phyloP scores from a whole-genome alignment of 2,329 filamentous ascomycete genomes.

The Curvularia sp. region DNA sequence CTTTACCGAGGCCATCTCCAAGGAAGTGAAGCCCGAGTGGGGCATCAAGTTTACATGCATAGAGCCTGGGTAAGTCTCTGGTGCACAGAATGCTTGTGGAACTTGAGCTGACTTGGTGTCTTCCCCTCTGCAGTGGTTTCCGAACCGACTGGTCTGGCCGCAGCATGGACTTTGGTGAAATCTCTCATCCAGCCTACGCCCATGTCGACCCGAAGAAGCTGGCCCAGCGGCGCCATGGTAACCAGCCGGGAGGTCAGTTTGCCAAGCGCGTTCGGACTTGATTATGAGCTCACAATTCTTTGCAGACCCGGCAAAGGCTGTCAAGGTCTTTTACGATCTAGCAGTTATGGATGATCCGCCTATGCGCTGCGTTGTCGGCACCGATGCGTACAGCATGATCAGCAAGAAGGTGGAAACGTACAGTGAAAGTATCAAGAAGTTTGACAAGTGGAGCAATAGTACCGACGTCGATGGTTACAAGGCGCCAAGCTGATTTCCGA shows the following conservation, averaged over 20 bases:
- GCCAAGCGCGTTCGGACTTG: no score
- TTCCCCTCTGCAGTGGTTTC: conserved; percentile 47
- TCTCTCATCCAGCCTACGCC: conserved; percentile 56
- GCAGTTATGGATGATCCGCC: conserved; percentile 61
- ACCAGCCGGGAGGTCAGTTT: conserved; percentile 51
- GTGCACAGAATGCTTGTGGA: background rate
- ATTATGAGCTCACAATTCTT: background rate
- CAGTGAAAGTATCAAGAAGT: conserved; percentile 57
- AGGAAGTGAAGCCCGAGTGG: conserved; percentile 57
- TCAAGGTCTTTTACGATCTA: conserved; percentile 61
- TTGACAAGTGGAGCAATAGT: conserved; percentile 59
- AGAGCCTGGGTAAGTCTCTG: conserved; percentile 43
- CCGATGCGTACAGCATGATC: conserved; percentile 59
- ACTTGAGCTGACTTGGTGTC: background rate
- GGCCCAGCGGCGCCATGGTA: conserved; percentile 53
- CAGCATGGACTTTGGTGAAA: conserved; percentile 56
- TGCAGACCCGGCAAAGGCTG: conserved; percentile 58
- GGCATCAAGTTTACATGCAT: conserved; percentile 56
- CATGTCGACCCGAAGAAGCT: conserved; percentile 55
- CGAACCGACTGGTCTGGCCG: conserved; percentile 57
- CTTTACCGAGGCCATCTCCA: conserved; percentile 54
- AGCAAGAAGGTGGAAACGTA: conserved; percentile 60
- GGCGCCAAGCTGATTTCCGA: conserved; percentile 24
- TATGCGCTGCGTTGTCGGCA: conserved; percentile 61
- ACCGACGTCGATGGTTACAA: conserved; percentile 56